phyloP scores from a whole-genome alignment of 208 protist genomes.

The Acanthamoeba sp. region DNA sequence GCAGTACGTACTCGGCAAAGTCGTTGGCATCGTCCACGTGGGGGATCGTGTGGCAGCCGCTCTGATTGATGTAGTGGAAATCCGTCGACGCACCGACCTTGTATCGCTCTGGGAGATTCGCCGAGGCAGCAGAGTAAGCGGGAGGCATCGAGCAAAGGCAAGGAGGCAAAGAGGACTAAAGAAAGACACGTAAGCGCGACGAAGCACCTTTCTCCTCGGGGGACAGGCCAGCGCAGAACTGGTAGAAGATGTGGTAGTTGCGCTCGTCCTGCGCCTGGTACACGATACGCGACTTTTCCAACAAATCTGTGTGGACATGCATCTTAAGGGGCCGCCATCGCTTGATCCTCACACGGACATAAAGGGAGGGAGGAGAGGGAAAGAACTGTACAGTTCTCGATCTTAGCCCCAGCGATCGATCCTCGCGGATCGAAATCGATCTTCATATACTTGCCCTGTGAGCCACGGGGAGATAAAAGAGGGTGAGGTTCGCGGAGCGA shows the following conservation, averaged over 20 bases:
- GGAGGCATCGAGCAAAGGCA: not conserved
- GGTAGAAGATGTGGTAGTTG: slow-evolving; percentile 98
- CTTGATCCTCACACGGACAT: not conserved
- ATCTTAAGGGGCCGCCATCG: not conserved
- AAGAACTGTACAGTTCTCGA: slow-evolving; percentile 70
- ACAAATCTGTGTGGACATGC: not conserved
- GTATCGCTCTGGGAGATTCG: slow-evolving; percentile 18
- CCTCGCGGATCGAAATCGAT: slow-evolving; percentile 73
- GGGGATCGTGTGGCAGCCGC: slow-evolving; percentile 81
- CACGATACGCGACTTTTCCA: slow-evolving; percentile 82
- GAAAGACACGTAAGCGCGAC: not conserved
- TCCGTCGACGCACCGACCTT: slow-evolving; percentile 78
- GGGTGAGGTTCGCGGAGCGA: not conserved
- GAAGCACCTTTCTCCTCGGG: slow-evolving; percentile 62
- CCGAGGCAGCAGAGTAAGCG: not conserved
- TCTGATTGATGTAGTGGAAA: slow-evolving; percentile 91
- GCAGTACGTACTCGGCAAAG: slow-evolving; percentile 87
- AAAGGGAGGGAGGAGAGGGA: not conserved
- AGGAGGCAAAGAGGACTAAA: not conserved
- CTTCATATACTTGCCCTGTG: slow-evolving; percentile 76
- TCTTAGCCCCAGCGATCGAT: slow-evolving; percentile 71
- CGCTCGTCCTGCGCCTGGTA: slow-evolving; percentile 91
- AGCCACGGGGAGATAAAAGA: not conserved
- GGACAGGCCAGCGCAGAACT: slow-evolving; percentile 80
- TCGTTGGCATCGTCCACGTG: slow-evolving; percentile 90